These are phyloP conservation scores for Fusarium gaditjirri DNA, from an alignment of 2,329 filamentous ascomycete species.

Conservation along the genomic window DNA sequence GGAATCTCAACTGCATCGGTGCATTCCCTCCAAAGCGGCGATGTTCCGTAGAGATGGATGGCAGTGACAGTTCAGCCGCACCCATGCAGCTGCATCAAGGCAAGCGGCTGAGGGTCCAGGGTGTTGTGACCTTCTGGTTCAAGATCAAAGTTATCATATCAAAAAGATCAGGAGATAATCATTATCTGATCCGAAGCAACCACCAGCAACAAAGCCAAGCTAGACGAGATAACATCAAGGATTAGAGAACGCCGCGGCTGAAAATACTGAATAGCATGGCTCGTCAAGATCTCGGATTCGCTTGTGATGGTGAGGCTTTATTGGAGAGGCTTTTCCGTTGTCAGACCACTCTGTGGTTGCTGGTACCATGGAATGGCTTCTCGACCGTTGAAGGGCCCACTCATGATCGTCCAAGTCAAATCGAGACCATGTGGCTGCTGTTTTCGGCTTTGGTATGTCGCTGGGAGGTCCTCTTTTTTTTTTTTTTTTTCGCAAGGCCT, in stretches of 20 bases:
- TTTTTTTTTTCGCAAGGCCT: not conserved
- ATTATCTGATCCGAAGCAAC: slow-evolving; percentile 28
- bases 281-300: not conserved
- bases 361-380: slow-evolving; percentile 30
- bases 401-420: not conserved
- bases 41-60: slow-evolving; percentile 2
- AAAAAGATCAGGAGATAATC: slow-evolving; percentile 28
- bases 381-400: slow-evolving; percentile 35
- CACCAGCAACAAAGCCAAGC: not conserved
- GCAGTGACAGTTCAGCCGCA: slow-evolving; percentile 16
- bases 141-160: slow-evolving; percentile 38
- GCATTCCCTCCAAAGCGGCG: not conserved
- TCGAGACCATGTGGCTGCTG: slow-evolving; percentile 21
- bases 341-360: slow-evolving; percentile 14
- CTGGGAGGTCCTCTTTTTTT: slow-evolving; percentile 31
- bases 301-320: not conserved
- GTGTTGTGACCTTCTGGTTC: not conserved
- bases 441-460: slow-evolving; percentile 39
- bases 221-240: not conserved
- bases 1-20: not conserved
- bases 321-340: not conserved
- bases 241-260: slow-evolving; percentile 7
- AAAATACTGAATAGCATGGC: not conserved
- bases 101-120: slow-evolving; percentile 1
- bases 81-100: not conserved